Base-by-base conservation (phyloP, 257 asterid genomes). In the Primulina tabacum region DNA sequence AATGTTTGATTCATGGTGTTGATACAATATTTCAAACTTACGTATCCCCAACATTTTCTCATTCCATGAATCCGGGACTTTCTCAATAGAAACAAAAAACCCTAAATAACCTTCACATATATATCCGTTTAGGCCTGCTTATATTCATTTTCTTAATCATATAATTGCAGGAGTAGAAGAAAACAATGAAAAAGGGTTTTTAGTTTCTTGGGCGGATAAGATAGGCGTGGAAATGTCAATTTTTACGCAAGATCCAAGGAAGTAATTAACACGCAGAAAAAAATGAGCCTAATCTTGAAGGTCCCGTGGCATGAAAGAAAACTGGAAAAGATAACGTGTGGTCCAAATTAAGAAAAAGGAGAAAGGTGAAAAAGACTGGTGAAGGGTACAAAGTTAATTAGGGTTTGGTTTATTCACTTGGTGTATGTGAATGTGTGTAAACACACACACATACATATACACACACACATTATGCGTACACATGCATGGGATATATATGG, bases 241-340 rank as follows among this genome's bases (percentile, higher is more conserved):
- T 75, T 71, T 74, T 5, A 73, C 71, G 73, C 75, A 70, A 81
- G 90, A 85, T 81, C 83, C 86, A 76, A 76, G 64, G 80, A 78
- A 67, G 40, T 30, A 72, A 56, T 38, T 2, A 21, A 18, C 68
- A 33, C 69, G 64, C 53, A 68, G 53, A 33, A 59, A 37, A 55
- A 47, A 30, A 56, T 55, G 63, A 74, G 77, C 38, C 52, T 74
- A 70, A 79, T 71, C 65, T 71, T 62, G 75, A 75, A 79, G 79
- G 71, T 26, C n/a, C n/a, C 64, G 67, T 75, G 67, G 37, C 66
- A 63, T 50, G 60, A 40, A 57, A 68, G 63, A 60, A 10, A 52
- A 56, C 21, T 5, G 21, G 33, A 20, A 18, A 26, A 60, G 59
- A 53, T 53, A 70, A 62, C 17, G 12, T 50, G 96, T 89, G 96